Evolutionary conservation across 139 green algal species (phyloP), one percentile per base, ranked within the genome.

Genomic region (Haematococcus lacustris): DNA sequence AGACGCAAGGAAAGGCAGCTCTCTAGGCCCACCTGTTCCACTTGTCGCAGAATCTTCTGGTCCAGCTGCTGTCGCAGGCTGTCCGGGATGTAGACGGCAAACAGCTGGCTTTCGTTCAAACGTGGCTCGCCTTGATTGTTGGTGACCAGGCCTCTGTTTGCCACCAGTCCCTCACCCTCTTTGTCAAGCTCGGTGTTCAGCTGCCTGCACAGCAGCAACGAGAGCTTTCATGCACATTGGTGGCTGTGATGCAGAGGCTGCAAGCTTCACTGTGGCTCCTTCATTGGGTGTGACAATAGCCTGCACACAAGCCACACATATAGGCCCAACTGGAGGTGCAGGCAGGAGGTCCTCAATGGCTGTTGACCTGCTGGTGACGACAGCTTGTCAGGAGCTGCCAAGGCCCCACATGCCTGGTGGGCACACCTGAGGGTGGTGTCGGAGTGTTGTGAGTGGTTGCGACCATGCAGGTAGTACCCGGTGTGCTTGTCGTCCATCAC

Each of bases 381-480:
- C n/a, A n/a, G n/a, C n/a, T n/a, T n/a, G n/a, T n/a, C n/a, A n/a
- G n/a, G n/a, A n/a, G n/a, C n/a, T n/a, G n/a, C n/a, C n/a, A n/a
- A n/a, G n/a, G n/a, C n/a, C n/a, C n/a, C n/a, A n/a, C n/a, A n/a
- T n/a, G n/a, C n/a, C n/a, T n/a, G n/a, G n/a, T n/a, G n/a, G n/a
- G 38, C 66, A 6, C 40, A 87, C 80, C 53, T 75, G 43, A 89
- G 65, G 5, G 40, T 80, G 23, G 80, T 80, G 73, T 89, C 84
- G 34, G 84, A 83, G 76, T 85, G 79, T 53, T 80, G 78, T 38
- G 71, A 74, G 69, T 88, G 78, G 75, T 91, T 91, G 25, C 86
- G 72, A 53, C 86, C 86, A 63, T 91, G 86, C n/a, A 91, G 67
- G 77, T 91, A 91, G 76, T 87, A 87, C 35, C 86, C 86, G 25